Evolutionary conservation across 2,329 filamentous ascomycete species (phyloP).

Genomic region (Cryphonectria japonica): DNA sequence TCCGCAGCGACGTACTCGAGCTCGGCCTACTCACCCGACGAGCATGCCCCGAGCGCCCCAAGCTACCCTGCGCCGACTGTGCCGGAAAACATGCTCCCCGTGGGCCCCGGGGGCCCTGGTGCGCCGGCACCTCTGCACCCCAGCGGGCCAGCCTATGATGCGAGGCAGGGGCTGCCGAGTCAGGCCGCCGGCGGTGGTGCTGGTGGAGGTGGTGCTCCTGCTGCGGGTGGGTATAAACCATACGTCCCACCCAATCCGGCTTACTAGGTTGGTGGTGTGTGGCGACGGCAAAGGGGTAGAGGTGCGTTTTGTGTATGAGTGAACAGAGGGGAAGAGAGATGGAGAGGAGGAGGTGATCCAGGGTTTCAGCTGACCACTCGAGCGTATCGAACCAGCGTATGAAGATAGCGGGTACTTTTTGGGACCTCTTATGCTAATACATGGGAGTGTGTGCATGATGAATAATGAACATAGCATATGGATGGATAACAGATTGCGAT

Average conservation of each 20-base stretch:
- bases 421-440: neutral
- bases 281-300: neutral
- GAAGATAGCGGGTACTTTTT: neutral
- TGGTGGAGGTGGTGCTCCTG: slow-evolving; percentile 28
- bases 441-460: neutral
- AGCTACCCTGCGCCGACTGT: slow-evolving; percentile 40
- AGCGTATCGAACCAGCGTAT: neutral
- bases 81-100: slow-evolving; percentile 39
- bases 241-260: slow-evolving; percentile 53
- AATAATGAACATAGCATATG: slow-evolving; percentile 2
- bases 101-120: neutral
- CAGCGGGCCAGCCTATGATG: slow-evolving; percentile 51
- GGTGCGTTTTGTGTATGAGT: neutral
- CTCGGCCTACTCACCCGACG: slow-evolving; percentile 54
- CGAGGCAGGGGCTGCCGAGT: slow-evolving; percentile 55
- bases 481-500: neutral
- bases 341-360: neutral
- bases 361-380: neutral
- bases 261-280: slow-evolving; percentile 15
- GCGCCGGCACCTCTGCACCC: slow-evolving; percentile 50
- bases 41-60: slow-evolving; percentile 37
- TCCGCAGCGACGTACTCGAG: slow-evolving; percentile 50
- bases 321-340: too few species aligned
- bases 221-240: slow-evolving; percentile 58
- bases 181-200: slow-evolving; percentile 37